Evolutionary conservation across 306 rosid species (phyloP).

Genomic region (Inga laurina): DNA sequence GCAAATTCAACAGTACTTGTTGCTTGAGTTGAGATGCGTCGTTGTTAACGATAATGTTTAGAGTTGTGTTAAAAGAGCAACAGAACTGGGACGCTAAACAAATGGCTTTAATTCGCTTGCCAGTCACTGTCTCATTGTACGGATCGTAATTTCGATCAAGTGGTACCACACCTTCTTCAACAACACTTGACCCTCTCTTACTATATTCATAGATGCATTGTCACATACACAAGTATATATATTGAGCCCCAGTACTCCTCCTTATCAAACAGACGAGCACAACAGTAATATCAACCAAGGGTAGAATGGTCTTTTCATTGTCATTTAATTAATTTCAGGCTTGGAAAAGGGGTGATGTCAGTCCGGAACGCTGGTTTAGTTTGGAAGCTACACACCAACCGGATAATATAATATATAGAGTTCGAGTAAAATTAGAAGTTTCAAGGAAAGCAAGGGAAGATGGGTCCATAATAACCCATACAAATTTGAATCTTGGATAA

Average conservation of each 20-base stretch:
- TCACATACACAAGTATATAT: too few species aligned
- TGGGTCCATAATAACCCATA: constrained; percentile 14
- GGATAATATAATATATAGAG: neutral
- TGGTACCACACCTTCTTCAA: constrained; percentile 19
- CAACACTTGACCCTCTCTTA: neutral
- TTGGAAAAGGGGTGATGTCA: neutral
- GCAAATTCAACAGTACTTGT: constrained; percentile 6
- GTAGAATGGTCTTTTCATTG: neutral
- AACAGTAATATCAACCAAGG: neutral
- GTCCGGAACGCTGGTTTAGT: neutral
- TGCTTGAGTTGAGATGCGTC: neutral
- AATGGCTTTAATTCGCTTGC: constrained; percentile 33
- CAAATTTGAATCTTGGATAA: constrained; percentile 27
- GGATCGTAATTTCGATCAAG: constrained; percentile 28
- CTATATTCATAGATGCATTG: too few species aligned
- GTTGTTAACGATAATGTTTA: constrained; percentile 34
- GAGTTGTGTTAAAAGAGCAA: constrained; percentile 33
- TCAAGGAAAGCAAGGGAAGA: constrained; percentile 24
- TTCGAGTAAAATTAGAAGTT: constrained; percentile 33
- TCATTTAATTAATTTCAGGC: constrained; percentile 15
- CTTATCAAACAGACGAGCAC: neutral
- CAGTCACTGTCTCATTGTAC: constrained; percentile 48
- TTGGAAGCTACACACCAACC: constrained; percentile 25
- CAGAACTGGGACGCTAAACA: constrained; percentile 17
- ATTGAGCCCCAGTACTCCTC: neutral